Percentiles rank a stretch among this genome's conserved stretches.
Conservation (phyloP, 805 yeast genomes). For the Helenozyma baotianmanensis region DNA sequence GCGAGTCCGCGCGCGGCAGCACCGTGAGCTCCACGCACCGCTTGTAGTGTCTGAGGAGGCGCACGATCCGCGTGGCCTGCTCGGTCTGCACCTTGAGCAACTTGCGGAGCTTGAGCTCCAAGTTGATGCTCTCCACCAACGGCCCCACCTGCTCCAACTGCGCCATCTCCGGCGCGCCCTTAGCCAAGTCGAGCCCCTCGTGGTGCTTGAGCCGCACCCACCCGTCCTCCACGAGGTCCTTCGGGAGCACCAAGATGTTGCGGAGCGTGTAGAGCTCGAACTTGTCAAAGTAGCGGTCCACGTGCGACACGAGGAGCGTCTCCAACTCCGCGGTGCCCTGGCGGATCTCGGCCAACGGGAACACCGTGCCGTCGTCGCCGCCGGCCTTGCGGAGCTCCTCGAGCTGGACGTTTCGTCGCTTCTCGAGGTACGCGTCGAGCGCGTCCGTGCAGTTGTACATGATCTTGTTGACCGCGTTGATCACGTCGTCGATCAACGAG, state of each 20-base stretch:
- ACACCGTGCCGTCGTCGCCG: slow-evolving; percentile 10
- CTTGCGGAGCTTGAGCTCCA: slow-evolving; percentile 42
- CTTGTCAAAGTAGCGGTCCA: slow-evolving; percentile 80
- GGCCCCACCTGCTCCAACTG: slow-evolving; percentile 22
- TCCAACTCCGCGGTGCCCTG: slow-evolving; percentile 81
- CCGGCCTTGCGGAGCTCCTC: slow-evolving; percentile 14
- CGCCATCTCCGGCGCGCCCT: slow-evolving; percentile 2
- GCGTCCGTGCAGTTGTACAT: slow-evolving; percentile 80
- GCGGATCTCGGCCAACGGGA: slow-evolving; percentile 50
- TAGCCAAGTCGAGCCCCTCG: slow-evolving; percentile 37
- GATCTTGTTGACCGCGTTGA: slow-evolving; percentile 80
- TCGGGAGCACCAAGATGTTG: slow-evolving; percentile 70
- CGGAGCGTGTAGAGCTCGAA: slow-evolving; percentile 77
- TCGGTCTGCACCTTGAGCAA: slow-evolving; percentile 35
- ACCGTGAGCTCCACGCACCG: slow-evolving; percentile 18
- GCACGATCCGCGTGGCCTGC: slow-evolving; percentile 34
- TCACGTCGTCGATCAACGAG: slow-evolving; percentile 77
- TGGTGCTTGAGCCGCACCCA: slow-evolving; percentile 69
- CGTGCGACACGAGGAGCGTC: slow-evolving; percentile 64
- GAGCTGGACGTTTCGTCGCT: slow-evolving; percentile 16
- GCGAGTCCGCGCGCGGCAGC: slow-evolving; percentile 13
- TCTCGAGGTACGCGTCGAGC: slow-evolving; percentile 57
- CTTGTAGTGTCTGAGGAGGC: slow-evolving; percentile 28
- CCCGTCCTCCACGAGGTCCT: slow-evolving; percentile 58
- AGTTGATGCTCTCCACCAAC: slow-evolving; percentile 35